These are phyloP conservation scores for Sarcomyxa edulis DNA, from an alignment of 768 basidiomycete species.

Conservation along the genomic window DNA sequence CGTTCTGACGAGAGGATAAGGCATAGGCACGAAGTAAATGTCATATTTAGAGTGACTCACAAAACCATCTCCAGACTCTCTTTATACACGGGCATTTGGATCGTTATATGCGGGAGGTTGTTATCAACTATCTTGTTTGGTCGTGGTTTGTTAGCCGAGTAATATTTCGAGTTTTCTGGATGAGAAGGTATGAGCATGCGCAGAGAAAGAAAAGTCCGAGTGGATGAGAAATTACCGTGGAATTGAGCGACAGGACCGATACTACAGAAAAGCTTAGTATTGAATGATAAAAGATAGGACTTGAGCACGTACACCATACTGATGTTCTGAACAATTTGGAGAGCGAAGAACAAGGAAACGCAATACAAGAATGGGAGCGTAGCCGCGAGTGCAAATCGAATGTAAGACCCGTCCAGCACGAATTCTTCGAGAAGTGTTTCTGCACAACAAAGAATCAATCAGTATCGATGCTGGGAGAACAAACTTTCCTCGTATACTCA, in stretches of 20 bases:
- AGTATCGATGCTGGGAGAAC: background rate
- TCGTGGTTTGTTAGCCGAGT: slow-evolving; percentile 60
- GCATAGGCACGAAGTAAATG: background rate
- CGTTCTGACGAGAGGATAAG: slow-evolving; percentile 26
- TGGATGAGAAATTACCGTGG: no score
- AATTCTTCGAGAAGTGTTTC: slow-evolving; percentile 59
- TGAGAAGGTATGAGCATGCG: no score
- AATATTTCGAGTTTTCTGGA: slow-evolving; percentile 81
- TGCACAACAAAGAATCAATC: slow-evolving; percentile 3
- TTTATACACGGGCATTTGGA: slow-evolving; percentile 86
- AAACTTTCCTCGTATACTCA: slow-evolving; percentile 18
- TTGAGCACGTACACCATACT: slow-evolving; percentile 49
- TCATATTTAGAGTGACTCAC: slow-evolving; percentile 27
- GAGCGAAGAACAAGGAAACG: slow-evolving; percentile 73
- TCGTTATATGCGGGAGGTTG: slow-evolving; percentile 67
- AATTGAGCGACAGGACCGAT: slow-evolving; percentile 79
- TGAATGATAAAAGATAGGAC: slow-evolving; percentile 18
- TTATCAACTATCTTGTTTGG: slow-evolving; percentile 43
- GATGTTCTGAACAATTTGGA: slow-evolving; percentile 67
- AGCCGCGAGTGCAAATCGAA: slow-evolving; percentile 58
- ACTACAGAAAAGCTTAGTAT: slow-evolving; percentile 15
- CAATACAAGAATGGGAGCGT: slow-evolving; percentile 68
- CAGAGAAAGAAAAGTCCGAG: no score
- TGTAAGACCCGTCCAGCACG: slow-evolving; percentile 51
- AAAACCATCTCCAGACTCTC: slow-evolving; percentile 67